These are phyloP conservation scores for Apiospora pterosperma DNA, from an alignment of 2,329 filamentous ascomycete species.

Conservation along the genomic window DNA sequence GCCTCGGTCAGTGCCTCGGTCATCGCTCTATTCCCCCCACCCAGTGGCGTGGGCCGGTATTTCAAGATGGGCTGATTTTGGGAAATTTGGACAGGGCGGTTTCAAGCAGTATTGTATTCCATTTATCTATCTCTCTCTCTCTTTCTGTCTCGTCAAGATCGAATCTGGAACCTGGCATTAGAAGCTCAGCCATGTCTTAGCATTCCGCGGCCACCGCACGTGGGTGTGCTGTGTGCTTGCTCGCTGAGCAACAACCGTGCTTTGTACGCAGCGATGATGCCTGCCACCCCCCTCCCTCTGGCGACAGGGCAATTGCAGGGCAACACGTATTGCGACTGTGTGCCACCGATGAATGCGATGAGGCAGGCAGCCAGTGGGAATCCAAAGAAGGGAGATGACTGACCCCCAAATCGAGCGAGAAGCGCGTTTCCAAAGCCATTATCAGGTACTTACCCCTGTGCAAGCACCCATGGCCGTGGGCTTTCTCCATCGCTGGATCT, in stretches of 20 bases:
- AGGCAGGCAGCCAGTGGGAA: not conserved
- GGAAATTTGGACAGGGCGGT: not conserved
- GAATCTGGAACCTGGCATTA: not conserved
- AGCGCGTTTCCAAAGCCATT: not conserved
- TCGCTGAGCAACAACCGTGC: not conserved
- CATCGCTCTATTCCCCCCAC: not conserved
- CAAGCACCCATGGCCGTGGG: not conserved
- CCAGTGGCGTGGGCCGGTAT: not conserved
- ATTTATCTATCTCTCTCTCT: not conserved
- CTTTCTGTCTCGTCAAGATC: not conserved
- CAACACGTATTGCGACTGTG: not conserved
- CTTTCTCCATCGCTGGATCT: not conserved
- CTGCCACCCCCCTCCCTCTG: not conserved
- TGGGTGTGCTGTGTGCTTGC: constrained; percentile 1
- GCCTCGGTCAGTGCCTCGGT: not conserved
- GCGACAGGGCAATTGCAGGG: not conserved
- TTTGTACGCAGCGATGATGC: not conserved
- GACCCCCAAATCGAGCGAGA: not conserved
- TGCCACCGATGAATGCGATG: not conserved
- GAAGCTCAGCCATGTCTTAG: not conserved
- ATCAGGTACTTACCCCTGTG: too few relatives aligned
- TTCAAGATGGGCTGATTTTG: not conserved
- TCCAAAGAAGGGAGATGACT: not conserved
- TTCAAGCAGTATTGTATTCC: not conserved
- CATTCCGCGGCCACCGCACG: not conserved